Evolutionary conservation across 176 grass and related monocot genomes (phyloP), one percentile per base, ranked within the genome.

Genomic region (Tillandsia leiboldiana): DNA sequence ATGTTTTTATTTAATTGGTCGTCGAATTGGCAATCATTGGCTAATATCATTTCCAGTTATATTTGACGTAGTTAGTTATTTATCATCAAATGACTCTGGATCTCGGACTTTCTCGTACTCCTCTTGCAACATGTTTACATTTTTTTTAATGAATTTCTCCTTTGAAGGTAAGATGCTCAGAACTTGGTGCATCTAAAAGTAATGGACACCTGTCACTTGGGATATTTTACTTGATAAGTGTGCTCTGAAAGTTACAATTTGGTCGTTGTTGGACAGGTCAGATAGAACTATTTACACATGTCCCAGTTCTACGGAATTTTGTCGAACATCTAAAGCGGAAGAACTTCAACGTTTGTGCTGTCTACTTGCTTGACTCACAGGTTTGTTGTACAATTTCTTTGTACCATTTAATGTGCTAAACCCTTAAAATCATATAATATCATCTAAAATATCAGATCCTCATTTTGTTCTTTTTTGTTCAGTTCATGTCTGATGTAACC

Each of bases 331-430:
- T 99, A 62, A 89, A 99, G 81, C 70, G 87, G 4, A 90, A 89
- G 69, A 86, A 88, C 73, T 99, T 99, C 78, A 90, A 86, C 68
- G 75, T 99, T 26, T 93, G 94, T 42, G 90, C 75, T 64, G 89
- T 99, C 22, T 93, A 93, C 72, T 77, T 99, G 75, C 83, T 99
- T 71, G 94, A 99, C 85, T 99, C 94, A 48, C 94, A 99, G 94
- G 94, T 99, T 69, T 65, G 70, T 42, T 42, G 33, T 42, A 42
- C 33, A 6, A 42, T 42, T 42, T 42, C 33, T 80, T 51, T 49
- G 23, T n/a, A 13, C 59, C 2, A 2, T 26, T 6, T 23, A 66
- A 53, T 18, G 18, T 27, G 48, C 4, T 13, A 78, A 13, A 50
- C 75, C 9, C 42, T 69, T 11, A 15, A 50, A 69, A 33, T 63